Conservation (phyloP, 129 eudicot genomes). For the Flaveria brownii region DNA sequence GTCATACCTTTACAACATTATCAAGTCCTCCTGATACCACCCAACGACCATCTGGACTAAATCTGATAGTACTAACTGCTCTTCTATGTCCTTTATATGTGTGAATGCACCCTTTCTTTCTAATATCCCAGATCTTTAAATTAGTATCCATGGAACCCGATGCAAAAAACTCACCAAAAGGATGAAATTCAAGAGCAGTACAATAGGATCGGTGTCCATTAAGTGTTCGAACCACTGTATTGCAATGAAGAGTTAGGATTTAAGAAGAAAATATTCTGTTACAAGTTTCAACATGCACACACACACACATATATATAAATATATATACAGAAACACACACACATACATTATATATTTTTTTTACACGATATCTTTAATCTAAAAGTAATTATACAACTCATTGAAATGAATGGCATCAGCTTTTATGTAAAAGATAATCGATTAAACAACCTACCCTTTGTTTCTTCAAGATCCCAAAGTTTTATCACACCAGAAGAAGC, state of each 20-base stretch:
- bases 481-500: slow-evolving; percentile 87
- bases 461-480: slow-evolving; percentile 93
- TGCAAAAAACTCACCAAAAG: slow-evolving; percentile 49
- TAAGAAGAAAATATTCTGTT: slow-evolving; percentile 1
- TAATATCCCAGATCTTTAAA: slow-evolving; percentile 42
- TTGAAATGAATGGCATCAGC: slow-evolving; percentile 6
- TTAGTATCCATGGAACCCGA: slow-evolving; percentile 52
- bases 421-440: neutral
- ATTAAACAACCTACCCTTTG: slow-evolving; percentile 58
- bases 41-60: slow-evolving; percentile 98
- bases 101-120: slow-evolving; percentile 97
- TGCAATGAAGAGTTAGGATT: slow-evolving; percentile 37
- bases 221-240: slow-evolving; percentile 85
- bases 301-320: neutral
- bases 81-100: slow-evolving; percentile 88
- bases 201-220: slow-evolving; percentile 91
- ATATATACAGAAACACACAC: neutral
- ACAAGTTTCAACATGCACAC: neutral
- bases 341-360: neutral
- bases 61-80: slow-evolving; percentile 81
- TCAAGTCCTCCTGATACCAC: slow-evolving; percentile 96
- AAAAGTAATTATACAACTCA: slow-evolving; percentile 2
- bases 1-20: slow-evolving; percentile 80
- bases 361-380: slow-evolving; percentile 15
- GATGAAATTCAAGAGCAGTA: slow-evolving; percentile 87